phyloP scores from a whole-genome alignment of 140 eudicot genomes.

The Flaveria floridana region DNA sequence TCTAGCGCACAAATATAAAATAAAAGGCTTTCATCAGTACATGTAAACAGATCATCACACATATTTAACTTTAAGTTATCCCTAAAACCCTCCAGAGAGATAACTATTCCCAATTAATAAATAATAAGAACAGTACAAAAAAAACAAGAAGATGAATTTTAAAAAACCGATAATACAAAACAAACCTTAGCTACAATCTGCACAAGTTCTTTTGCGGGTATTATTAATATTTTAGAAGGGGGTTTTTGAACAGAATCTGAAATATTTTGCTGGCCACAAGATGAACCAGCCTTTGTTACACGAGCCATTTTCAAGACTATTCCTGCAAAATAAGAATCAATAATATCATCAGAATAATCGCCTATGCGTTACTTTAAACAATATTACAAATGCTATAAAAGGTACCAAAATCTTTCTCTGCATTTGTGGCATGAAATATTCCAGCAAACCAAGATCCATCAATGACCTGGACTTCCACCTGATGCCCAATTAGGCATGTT shows the following conservation, averaged over 20 bases:
- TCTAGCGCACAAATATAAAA: slow-evolving; percentile 44
- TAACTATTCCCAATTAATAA: not conserved
- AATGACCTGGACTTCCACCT: slow-evolving; percentile 80
- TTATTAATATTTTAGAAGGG: slow-evolving; percentile 67
- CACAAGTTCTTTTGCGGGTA: slow-evolving; percentile 81
- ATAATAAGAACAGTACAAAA: not conserved
- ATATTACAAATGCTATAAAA: slow-evolving; percentile 15
- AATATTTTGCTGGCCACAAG: slow-evolving; percentile 49
- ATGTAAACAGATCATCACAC: slow-evolving; percentile 6
- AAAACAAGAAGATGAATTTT: slow-evolving; percentile 7
- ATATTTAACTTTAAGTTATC: slow-evolving; percentile 1
- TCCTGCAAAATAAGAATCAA: slow-evolving; percentile 44
- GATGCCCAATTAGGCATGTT: slow-evolving; percentile 84
- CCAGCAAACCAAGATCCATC: slow-evolving; percentile 89
- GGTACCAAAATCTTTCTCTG: slow-evolving; percentile 92
- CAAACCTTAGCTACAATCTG: slow-evolving; percentile 89
- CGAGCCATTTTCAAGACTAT: slow-evolving; percentile 88
- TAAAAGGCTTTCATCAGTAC: slow-evolving; percentile 21
- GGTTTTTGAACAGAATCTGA: slow-evolving; percentile 53
- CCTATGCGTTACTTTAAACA: slow-evolving; percentile 18
- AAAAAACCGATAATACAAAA: slow-evolving; percentile 3
- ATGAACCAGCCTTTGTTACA: slow-evolving; percentile 55
- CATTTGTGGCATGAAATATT: slow-evolving; percentile 73
- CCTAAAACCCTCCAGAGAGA: not conserved
- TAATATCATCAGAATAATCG: slow-evolving; percentile 20